Conservation (phyloP, 2,329 filamentous ascomycete genomes). For the Stagonosporopsis tanaceti region DNA sequence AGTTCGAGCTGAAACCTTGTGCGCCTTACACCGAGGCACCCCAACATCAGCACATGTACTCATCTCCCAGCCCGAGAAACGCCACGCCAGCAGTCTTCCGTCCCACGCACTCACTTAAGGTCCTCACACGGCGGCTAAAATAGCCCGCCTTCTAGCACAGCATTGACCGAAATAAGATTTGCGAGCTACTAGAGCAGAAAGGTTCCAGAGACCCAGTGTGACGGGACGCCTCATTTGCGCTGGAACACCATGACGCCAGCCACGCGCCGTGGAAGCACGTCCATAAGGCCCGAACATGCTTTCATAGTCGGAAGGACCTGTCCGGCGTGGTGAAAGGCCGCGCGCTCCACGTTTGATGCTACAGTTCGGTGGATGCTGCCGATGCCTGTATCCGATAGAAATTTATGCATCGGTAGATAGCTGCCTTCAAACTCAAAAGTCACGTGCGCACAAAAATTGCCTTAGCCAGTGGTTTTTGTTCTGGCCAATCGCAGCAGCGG, state of each 20-base stretch:
- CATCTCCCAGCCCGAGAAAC: slow-evolving; percentile 8
- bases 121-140: slow-evolving; percentile 15
- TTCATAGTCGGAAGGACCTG: neutral
- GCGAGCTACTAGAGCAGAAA: slow-evolving; percentile 2
- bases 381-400: slow-evolving; percentile 6
- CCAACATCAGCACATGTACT: slow-evolving; percentile 1
- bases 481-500: slow-evolving; percentile 11
- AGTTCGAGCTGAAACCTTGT: slow-evolving; percentile 7
- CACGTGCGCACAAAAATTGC: slow-evolving; percentile 4
- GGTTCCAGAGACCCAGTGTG: slow-evolving; percentile 8
- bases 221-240: slow-evolving; percentile 16
- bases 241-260: slow-evolving; percentile 14
- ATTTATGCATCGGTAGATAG: neutral
- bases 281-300: neutral
- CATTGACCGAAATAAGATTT: slow-evolving; percentile 10
- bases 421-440: neutral
- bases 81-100: slow-evolving; percentile 5
- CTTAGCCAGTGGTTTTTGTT: neutral
- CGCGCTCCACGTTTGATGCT: slow-evolving; percentile 8
- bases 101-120: slow-evolving; percentile 2
- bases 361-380: neutral
- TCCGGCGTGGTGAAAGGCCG: slow-evolving; percentile 1
- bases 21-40: slow-evolving; percentile 15
- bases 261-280: neutral
- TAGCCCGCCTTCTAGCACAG: slow-evolving; percentile 13